Conservation (phyloP, 1,139 yeast genomes). For the Candida gigantensis region DNA sequence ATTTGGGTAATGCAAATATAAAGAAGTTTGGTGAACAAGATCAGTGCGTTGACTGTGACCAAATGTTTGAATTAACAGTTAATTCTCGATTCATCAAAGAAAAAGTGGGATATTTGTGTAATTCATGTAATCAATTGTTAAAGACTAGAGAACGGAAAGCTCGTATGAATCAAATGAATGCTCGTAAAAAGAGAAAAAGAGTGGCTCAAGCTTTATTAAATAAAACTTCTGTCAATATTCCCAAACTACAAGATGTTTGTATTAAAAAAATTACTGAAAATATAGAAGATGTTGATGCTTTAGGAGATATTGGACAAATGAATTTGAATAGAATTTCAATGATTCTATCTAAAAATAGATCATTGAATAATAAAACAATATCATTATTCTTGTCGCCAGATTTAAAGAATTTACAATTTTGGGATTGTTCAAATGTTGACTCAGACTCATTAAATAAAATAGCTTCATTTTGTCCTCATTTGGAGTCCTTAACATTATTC, state of each 20-base stretch:
- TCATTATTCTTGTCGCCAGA: conserved; percentile 68
- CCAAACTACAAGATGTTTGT: conserved; percentile 80
- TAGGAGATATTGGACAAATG: conserved; percentile 74
- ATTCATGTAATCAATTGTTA: conserved; percentile 55
- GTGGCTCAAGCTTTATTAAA: conserved; percentile 84
- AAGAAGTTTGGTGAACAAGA: conserved; percentile 50
- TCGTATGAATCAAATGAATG: conserved; percentile 56
- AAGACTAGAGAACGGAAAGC: conserved; percentile 45
- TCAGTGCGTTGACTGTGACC: conserved; percentile 60
- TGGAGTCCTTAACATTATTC: conserved; percentile 64
- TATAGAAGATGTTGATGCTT: conserved; percentile 73
- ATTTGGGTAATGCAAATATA: conserved; percentile 20
- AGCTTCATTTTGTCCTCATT: conserved; percentile 76
- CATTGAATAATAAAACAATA: conserved; percentile 70
- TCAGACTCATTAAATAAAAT: conserved; percentile 66
- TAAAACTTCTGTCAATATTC: conserved; percentile 59
- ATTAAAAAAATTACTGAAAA: conserved; percentile 68
- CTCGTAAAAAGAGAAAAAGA: conserved; percentile 72
- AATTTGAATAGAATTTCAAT: conserved; percentile 68
- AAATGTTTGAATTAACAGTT: conserved; percentile 58
- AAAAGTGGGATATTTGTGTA: conserved; percentile 64
- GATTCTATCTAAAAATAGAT: conserved; percentile 79
- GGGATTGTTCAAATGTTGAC: conserved; percentile 89
- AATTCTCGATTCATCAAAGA: conserved; percentile 57
- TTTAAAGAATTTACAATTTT: conserved; percentile 61